phyloP scores from a whole-genome alignment of 2,329 filamentous ascomycete species.

The Raffaelea deltoideospora region DNA sequence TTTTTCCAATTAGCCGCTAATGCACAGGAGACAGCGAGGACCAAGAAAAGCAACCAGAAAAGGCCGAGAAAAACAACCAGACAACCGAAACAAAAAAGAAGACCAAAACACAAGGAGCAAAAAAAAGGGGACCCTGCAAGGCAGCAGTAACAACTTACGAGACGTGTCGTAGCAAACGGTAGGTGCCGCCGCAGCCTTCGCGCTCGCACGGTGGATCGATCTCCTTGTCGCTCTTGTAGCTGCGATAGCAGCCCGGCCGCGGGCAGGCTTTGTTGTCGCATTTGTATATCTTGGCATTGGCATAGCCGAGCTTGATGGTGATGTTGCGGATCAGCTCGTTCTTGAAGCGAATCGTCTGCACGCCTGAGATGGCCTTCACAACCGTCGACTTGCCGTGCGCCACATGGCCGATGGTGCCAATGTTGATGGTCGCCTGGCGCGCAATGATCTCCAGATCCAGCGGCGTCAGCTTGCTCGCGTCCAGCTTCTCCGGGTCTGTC shows the following conservation, averaged over 20 bases:
- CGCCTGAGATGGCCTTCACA: conserved; percentile 96
- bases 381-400: conserved; percentile 98
- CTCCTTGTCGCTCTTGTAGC: conserved; percentile 98
- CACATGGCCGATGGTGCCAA: conserved; percentile 95
- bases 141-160: conserved; percentile 46
- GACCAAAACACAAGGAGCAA: not conserved
- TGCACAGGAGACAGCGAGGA: too few species aligned
- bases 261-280: conserved; percentile 88
- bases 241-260: conserved; percentile 85
- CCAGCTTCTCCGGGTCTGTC: conserved; percentile 80
- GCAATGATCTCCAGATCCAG: conserved; percentile 94
- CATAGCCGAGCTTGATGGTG: conserved; percentile 98
- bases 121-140: too few species aligned
- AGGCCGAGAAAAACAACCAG: too few species aligned
- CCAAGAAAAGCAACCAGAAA: not conserved
- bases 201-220: conserved; percentile 92
- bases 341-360: conserved; percentile 99
- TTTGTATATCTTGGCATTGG: conserved; percentile 99
- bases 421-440: conserved; percentile 96
- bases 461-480: conserved; percentile 65
- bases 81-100: too few species aligned
- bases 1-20: too few species aligned
- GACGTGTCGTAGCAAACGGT: conserved; percentile 79
- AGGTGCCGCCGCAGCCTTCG: conserved; percentile 76
- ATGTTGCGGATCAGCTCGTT: conserved; percentile 99